These are phyloP conservation scores for Gossypium aridum DNA, from an alignment of 441 rosid species.

Conservation along the genomic window DNA sequence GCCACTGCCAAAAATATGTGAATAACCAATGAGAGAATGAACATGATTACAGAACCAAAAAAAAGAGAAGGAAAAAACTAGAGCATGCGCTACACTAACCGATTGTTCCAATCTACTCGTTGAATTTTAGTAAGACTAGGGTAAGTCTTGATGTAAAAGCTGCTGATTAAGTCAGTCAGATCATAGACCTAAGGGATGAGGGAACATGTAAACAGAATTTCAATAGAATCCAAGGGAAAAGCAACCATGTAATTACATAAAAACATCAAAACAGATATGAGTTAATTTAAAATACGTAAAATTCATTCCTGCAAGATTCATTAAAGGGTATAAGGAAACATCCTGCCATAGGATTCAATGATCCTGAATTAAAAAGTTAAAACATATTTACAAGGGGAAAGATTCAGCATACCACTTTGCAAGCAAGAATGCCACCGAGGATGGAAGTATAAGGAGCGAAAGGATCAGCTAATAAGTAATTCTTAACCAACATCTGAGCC, in stretches of 20 bases:
- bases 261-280: background rate
- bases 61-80: background rate
- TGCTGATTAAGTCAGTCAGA: slow-evolving; percentile 43
- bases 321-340: background rate
- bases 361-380: background rate
- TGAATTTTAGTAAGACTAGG: slow-evolving; percentile 41
- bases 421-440: slow-evolving; percentile 45
- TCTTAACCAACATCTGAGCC: slow-evolving; percentile 39
- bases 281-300: background rate
- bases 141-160: slow-evolving; percentile 41
- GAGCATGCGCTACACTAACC: slow-evolving; percentile 28
- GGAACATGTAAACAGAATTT: background rate
- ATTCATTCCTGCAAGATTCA: background rate
- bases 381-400: slow-evolving; percentile 7
- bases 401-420: slow-evolving; percentile 44
- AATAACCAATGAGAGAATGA: background rate
- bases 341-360: background rate
- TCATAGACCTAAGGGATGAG: slow-evolving; percentile 40
- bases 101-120: slow-evolving; percentile 60
- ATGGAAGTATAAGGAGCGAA: slow-evolving; percentile 55
- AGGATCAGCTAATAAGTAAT: slow-evolving; percentile 44
- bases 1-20: slow-evolving; percentile 33
- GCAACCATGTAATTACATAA: background rate
- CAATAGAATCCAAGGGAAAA: background rate
- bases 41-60: background rate